Conservation (phyloP, 164 flowering plant genomes). For the Chloranthus sessilifolius region DNA sequence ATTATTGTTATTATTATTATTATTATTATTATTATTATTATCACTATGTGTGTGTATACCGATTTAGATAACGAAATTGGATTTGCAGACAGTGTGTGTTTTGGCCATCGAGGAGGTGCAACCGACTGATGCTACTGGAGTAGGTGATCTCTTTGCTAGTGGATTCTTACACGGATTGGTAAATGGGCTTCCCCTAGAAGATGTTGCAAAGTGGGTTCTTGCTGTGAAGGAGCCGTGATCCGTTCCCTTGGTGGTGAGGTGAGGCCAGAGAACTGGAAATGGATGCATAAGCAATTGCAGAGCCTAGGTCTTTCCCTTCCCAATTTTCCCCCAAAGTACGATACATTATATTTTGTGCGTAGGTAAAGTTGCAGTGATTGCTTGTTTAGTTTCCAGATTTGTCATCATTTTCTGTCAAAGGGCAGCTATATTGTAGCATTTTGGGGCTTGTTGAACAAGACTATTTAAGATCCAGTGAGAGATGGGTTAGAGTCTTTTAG, state of each 20-base stretch:
- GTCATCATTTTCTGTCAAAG: conserved; percentile 6
- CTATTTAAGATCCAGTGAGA: too few species aligned
- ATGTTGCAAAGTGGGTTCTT: conserved; percentile 88
- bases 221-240: conserved; percentile 87
- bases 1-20: too few species aligned
- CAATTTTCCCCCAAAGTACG: conserved; percentile 12
- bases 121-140: conserved; percentile 90
- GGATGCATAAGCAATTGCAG: conserved; percentile 92
- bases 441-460: background rate
- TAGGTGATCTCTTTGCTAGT: conserved; percentile 92
- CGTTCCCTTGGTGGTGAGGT: conserved; percentile 94
- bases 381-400: too few species aligned
- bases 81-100: conserved; percentile 59
- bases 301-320: conserved; percentile 65
- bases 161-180: conserved; percentile 89
- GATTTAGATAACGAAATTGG: background rate
- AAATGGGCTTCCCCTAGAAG: conserved; percentile 74
- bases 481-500: too few species aligned
- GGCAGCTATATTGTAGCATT: conserved; percentile 5
- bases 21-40: too few species aligned
- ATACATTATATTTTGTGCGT: background rate
- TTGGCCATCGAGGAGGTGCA: conserved; percentile 69
- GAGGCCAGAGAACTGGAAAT: conserved; percentile 80
- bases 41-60: too few species aligned
- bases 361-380: background rate